Percentiles rank a stretch among this genome's conserved stretches.
phyloP scores from a whole-genome alignment of 2,329 filamentous ascomycete genomes.

The Pseudocercospora fijiensis region DNA sequence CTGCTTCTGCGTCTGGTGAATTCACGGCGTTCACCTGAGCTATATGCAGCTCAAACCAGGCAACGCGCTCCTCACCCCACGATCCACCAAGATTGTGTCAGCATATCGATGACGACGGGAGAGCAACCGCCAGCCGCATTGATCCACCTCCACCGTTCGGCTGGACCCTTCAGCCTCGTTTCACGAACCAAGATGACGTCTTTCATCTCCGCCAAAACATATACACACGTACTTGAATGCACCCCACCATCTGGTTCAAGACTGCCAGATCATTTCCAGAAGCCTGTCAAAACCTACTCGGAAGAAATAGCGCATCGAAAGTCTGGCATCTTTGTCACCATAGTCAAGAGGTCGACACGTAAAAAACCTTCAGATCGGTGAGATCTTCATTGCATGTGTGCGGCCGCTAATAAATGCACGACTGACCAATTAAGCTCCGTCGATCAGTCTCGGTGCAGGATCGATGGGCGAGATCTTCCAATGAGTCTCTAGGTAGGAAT shows the following conservation, averaged over 20 bases:
- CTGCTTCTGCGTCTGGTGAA: neutral
- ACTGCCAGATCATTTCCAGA: neutral
- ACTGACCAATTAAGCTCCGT: neutral
- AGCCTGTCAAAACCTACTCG: neutral
- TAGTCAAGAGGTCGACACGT: neutral
- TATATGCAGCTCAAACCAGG: neutral
- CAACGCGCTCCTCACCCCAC: neutral
- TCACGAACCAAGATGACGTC: constrained; percentile 12
- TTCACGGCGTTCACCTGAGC: neutral
- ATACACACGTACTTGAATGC: neutral
- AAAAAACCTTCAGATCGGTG: neutral
- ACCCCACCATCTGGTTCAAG: neutral
- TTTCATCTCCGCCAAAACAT: constrained; percentile 1
- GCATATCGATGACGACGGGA: constrained; percentile 4
- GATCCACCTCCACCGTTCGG: neutral
- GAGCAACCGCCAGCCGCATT: neutral
- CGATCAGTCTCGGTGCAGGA: constrained; percentile 1
- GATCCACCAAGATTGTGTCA: neutral
- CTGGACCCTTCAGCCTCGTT: constrained; percentile 1
- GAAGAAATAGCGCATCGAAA: neutral
- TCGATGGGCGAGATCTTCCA: neutral
- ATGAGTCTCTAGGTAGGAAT: neutral
- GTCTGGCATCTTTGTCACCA: neutral
- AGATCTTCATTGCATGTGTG: constrained; percentile 9
- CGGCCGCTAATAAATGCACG: constrained; percentile 1